Evolutionary conservation across 495 filamentous ascomycete species (phyloP), one percentile per base, ranked within the genome.

Genomic region (Trichoderma gamsii): DNA sequence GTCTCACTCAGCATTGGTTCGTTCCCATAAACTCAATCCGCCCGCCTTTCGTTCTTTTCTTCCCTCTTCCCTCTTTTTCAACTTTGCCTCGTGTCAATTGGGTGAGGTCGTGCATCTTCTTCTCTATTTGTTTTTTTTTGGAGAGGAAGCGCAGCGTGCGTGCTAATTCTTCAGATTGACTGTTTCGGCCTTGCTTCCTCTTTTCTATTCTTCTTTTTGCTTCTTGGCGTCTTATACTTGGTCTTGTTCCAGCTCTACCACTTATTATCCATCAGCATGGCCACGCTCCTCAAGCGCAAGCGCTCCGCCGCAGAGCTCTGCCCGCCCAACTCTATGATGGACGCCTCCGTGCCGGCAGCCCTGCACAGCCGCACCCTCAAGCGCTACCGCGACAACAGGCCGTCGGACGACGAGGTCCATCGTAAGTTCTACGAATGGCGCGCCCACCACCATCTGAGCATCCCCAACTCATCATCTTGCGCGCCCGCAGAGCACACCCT

Each of bases 251-350:
- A 38, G 5, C 5, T 38, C 35, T 38, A 38, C 35, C 8, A 38
- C 35, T 9, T 38, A 38, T 9, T 11, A 9, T n/a, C 21, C 51
- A 25, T 56, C 51, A 56, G 9, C 73, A 79, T 18, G 41, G 27
- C 70, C 44, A 82, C 82, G 80, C 67, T 78, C 18, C 73, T 82
- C 69, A 84, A 84, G 72, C 82, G 82, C 71, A 84, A 83, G 76
- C 74, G 82, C 23, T 84, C 82, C 74, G 80, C 80, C 63, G 80
- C 79, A n/a, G 80, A 82, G 67, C 69, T 82, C 68, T 82, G 79
- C 65, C 76, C 78, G 27, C 76, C 72, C 78, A 41, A 63, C 75
- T 43, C 78, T 79, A 71, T 75, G 75, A 32, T 81, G 79, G 15
- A 72, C 69, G 66, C 27, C 59, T 38, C 46, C 67, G 27, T 74